Base-by-base conservation (phyloP, 352 stramenopile genomes). In the Elongisporangium senticosum region DNA sequence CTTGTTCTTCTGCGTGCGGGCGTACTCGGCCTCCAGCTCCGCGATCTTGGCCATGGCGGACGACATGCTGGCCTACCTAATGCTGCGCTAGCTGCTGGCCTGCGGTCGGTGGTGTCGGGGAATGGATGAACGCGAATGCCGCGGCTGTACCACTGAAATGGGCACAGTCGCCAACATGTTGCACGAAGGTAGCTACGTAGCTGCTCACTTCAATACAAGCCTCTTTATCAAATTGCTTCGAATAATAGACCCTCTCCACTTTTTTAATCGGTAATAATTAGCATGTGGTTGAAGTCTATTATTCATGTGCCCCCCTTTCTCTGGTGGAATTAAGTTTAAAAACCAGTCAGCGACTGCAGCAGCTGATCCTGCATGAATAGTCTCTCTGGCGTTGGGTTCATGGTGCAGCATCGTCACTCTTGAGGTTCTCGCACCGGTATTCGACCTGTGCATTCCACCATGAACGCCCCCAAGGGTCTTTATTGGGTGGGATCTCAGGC, bases 1-100 rank as follows among this genome's bases (percentile, higher is more conserved):
- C 81, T 99, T 99, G 77, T 99, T 99, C 83, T 99, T 99, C 86
- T 99, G 97, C 69, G 96, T 99, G 61, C 96, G 82, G 53, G 91
- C 84, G 83, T 99, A 99, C 83, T 99, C 86, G 49, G 69, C 53
- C 68, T 95, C 83, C 53, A 95, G 70, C 69, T 93, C 83, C 55
- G 83, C 72, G 79, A 95, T 95, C 64, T 84, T 86, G 58, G 62
- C 58, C 69, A 90, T 81, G 1, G 83, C 64, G 54, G 86, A 78
- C 66, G 78, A 86, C 76, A 87, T 85, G 56, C 52, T 70, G 62
- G 2, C 26, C 33, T 33, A 22, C 49, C 33, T 15, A 10, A 43
- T 43, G 33, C 33, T 26, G 23, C n/a, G n/a, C n/a, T n/a, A n/a
- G 28, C 28, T 39, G 39, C 7, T 4, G 51, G 28, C 19, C 22